phyloP scores from a whole-genome alignment of 257 asterid genomes.

The Solanum gandarillasii region DNA sequence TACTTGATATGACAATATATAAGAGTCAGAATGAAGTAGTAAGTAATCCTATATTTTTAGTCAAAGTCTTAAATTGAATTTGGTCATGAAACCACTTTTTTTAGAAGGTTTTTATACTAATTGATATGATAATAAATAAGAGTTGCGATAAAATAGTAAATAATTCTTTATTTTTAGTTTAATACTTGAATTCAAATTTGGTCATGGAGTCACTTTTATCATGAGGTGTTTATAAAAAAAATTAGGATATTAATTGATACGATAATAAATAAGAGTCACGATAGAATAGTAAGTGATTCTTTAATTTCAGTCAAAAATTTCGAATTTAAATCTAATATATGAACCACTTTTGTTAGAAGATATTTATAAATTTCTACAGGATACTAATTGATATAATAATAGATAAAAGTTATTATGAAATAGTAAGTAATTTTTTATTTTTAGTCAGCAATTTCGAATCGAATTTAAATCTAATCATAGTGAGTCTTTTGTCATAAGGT shows the following conservation, averaged over 20 bases:
- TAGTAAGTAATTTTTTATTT: too few relatives aligned
- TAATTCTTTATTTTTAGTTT: too few relatives aligned
- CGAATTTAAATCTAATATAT: accelerated
- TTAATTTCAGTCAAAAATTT: not conserved
- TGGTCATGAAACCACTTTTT: not conserved
- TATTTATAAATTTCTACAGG: too few relatives aligned
- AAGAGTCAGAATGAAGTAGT: accelerated
- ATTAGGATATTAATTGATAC: not conserved
- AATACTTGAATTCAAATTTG: not conserved
- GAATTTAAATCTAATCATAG: too few relatives aligned
- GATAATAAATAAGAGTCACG: accelerated
- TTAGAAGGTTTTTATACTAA: not conserved
- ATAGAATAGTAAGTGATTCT: accelerated
- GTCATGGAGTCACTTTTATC: not conserved
- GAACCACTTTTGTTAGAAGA: not conserved
- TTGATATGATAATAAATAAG: not conserved
- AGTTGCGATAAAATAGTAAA: too few relatives aligned
- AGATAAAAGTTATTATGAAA: too few relatives aligned
- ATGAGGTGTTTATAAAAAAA: too few relatives aligned
- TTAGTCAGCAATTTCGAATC: too few relatives aligned
- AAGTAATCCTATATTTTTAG: too few relatives aligned
- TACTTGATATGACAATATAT: not conserved
- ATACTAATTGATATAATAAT: not conserved
- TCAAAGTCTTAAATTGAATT: not conserved
- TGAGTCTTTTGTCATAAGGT: not conserved